phyloP scores from a whole-genome alignment of 495 filamentous ascomycete genomes.

The Aspergillus carlsbadensis region DNA sequence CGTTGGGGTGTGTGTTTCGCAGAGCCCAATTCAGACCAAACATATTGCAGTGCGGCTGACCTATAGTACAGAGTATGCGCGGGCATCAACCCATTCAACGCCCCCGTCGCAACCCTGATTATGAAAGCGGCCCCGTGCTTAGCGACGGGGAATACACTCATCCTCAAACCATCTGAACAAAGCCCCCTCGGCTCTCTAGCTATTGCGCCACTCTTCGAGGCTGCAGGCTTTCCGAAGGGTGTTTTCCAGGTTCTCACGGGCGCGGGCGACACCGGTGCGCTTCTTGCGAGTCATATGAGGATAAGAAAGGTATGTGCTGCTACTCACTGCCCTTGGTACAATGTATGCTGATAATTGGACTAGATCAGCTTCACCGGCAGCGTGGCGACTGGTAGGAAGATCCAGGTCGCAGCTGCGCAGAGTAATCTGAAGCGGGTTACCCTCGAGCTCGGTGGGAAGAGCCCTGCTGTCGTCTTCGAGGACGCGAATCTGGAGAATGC shows the following conservation, averaged over 20 bases:
- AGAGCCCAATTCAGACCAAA: no score
- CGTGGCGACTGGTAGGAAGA: slow-evolving; percentile 69
- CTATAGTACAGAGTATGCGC: background rate
- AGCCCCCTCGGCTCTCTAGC: slow-evolving; percentile 91
- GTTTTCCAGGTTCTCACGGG: slow-evolving; percentile 77
- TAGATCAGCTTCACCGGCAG: slow-evolving; percentile 78
- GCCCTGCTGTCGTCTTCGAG: background rate
- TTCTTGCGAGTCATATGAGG: slow-evolving; percentile 88
- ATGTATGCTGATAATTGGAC: no score
- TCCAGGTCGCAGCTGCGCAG: background rate
- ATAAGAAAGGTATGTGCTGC: slow-evolving; percentile 58
- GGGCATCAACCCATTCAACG: slow-evolving; percentile 86
- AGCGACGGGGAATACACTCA: slow-evolving; percentile 81
- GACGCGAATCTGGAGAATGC: background rate
- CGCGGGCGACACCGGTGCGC: slow-evolving; percentile 74
- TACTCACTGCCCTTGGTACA: no score
- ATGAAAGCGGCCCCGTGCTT: slow-evolving; percentile 90
- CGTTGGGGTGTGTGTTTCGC: slow-evolving; percentile 53
- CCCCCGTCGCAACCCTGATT: slow-evolving; percentile 92
- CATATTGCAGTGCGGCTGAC: background rate
- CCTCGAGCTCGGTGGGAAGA: background rate
- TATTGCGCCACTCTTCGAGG: slow-evolving; percentile 72
- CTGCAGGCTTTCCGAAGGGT: slow-evolving; percentile 87
- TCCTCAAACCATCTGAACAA: slow-evolving; percentile 88
- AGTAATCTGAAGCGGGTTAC: background rate